phyloP scores from a whole-genome alignment of 169 alveolate genomes.

The Cryptosporidium ryanae region DNA sequence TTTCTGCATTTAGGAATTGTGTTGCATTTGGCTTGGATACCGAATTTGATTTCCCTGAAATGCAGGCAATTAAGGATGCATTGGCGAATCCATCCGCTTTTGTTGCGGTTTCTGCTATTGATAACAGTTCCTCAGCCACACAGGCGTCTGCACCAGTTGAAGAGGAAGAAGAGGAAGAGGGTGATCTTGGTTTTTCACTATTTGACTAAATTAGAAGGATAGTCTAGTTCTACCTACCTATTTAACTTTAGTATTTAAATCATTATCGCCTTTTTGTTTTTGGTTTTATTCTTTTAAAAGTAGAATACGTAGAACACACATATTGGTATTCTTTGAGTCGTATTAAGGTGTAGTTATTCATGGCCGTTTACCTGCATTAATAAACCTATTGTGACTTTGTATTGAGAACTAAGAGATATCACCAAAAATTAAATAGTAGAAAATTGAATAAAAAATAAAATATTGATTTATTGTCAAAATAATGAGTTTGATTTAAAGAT shows the following conservation, averaged over 20 bases:
- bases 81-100: conserved; percentile 92
- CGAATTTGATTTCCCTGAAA: conserved; percentile 94
- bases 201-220: conserved; percentile 82
- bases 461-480: too few species aligned
- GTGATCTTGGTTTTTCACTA: conserved; percentile 93
- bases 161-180: conserved; percentile 96
- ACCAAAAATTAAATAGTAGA: too few species aligned
- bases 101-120: conserved; percentile 88
- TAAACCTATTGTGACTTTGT: too few species aligned
- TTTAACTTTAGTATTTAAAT: background rate
- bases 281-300: background rate
- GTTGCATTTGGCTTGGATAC: conserved; percentile 94
- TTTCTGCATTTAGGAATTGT: conserved; percentile 96
- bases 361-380: too few species aligned
- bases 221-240: too few species aligned
- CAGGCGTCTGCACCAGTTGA: conserved; percentile 85
- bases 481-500: background rate
- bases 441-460: too few species aligned
- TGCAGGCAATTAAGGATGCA: conserved; percentile 89
- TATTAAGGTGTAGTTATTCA: too few species aligned
- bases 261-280: background rate
- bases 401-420: too few species aligned
- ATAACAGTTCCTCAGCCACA: conserved; percentile 83
- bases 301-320: background rate
- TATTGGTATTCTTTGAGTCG: background rate